Conservation (phyloP, 345 rosid genomes). For the Euphorbia pulcherrima region DNA sequence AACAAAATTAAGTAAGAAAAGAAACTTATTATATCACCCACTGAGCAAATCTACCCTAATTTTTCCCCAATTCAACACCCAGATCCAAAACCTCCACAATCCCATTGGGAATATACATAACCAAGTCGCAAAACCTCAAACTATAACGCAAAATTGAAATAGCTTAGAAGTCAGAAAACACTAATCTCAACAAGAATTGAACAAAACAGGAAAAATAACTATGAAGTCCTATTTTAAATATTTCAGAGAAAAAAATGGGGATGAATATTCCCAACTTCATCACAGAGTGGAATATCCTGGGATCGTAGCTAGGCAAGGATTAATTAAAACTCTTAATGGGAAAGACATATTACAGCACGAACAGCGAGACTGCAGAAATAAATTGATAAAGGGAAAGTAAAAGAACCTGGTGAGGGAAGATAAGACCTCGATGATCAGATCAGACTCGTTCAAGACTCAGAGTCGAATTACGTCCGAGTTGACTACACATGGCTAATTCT, state of each 20-base stretch:
- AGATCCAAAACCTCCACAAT: conserved; percentile 6
- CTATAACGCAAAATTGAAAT: conserved; percentile 6
- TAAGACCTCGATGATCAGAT: conserved; percentile 11
- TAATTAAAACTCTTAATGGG: not conserved
- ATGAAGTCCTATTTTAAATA: not conserved
- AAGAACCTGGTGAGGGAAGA: conserved; percentile 17
- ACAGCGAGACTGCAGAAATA: not conserved
- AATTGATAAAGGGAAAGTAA: not conserved
- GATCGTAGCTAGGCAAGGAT: conserved; percentile 18
- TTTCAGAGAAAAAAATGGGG: not conserved
- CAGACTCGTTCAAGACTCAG: conserved; percentile 13
- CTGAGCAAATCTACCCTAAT: not conserved
- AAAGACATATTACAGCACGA: not conserved
- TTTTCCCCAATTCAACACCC: conserved; percentile 7
- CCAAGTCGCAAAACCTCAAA: conserved; percentile 4
- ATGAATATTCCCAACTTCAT: conserved; percentile 11
- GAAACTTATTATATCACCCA: conserved; percentile 1
- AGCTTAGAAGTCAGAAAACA: not conserved
- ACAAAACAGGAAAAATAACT: not conserved
- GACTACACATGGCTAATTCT: conserved; percentile 23
- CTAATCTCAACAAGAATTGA: conserved; percentile 2
- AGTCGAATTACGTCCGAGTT: conserved; percentile 26
- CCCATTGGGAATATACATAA: not conserved
- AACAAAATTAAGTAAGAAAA: conserved; percentile 7
- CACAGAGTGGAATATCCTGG: conserved; percentile 16